Evolutionary conservation across 2,329 filamentous ascomycete genomes (phyloP).

Genomic region (Furcasterigmium sp.): DNA sequence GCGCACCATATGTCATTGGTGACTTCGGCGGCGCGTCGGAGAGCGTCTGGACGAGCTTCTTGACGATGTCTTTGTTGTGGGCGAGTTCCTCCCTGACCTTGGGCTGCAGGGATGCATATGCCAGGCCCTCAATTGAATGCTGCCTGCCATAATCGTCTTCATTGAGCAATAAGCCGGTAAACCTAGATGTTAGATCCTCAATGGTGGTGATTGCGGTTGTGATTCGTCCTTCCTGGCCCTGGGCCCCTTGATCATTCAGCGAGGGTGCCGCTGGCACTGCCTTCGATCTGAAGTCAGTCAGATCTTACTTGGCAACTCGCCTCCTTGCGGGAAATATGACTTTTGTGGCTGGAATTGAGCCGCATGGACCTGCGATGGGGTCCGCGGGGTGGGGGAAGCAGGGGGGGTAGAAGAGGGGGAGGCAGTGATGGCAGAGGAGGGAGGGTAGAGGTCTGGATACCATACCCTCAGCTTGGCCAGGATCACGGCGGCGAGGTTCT

Average conservation of each 20-base stretch:
- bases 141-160: constrained; percentile 54
- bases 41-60: constrained; percentile 61
- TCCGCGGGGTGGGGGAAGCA: background rate
- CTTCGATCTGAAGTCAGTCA: constrained; percentile 49
- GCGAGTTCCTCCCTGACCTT: constrained; percentile 78
- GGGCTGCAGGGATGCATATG: constrained; percentile 83
- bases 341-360: background rate
- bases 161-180: constrained; percentile 60
- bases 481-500: constrained; percentile 66
- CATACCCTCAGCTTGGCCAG: constrained; percentile 65
- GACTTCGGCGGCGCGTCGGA: constrained; percentile 55
- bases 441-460: constrained; percentile 16
- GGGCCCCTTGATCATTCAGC: constrained; percentile 25
- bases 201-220: constrained; percentile 54
- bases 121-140: constrained; percentile 82
- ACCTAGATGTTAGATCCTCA: constrained; percentile 59
- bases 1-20: constrained; percentile 73
- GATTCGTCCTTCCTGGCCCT: constrained; percentile 31
- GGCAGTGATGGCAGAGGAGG: constrained; percentile 5
- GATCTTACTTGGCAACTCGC: constrained; percentile 12
- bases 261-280: constrained; percentile 43
- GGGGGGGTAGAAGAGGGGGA: background rate
- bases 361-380: background rate
- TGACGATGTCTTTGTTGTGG: constrained; percentile 62
- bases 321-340: background rate